Base-by-base conservation (phyloP, 345 rosid genomes). In the Litchi chinensis region DNA sequence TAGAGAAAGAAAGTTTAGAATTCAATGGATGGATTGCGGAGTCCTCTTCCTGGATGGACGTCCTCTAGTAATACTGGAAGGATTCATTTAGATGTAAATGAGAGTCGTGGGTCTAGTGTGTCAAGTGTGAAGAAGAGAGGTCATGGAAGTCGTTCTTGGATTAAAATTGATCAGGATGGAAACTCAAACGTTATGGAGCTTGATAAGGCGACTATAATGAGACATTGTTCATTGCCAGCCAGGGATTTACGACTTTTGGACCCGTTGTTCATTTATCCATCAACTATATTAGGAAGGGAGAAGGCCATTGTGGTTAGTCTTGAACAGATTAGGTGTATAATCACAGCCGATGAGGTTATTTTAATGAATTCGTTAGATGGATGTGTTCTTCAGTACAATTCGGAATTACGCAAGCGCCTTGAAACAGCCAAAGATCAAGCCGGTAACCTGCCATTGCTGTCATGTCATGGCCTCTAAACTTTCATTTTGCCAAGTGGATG, bases 261-360 rank as follows among this genome's bases (percentile, higher is more conserved):
- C 80, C 99, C 99, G 75, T 85, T 96, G 85, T 95, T 95, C 83
- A 95, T 95, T 40, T 95, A 95, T 80, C 97, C 98, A 3, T 92
- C 98, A 5, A 89, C 97, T 24, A 90, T 95, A 76, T 82, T 95
- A 78, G 95, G 99, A 43, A 89, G 98, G 68, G 99, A 94, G 88
- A 96, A 90, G 86, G 98, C 97, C 19, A 90, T 96, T 81, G 98
- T 94, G 65, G 97, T 91, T 28, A 94, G 88, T 81, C 97, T 96
- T 76, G 98, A 91, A 82, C 96, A 94, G 84, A 91, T 96, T 78
- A 89, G 99, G 75, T 94, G 99, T 76, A 90, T 96, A 70, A 96
- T 96, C 80, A 94, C 98, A 37, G 95, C 98, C 0, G 98, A 96
- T 44, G 99, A 96, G 85, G 98, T 90, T 78, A 80, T 96, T 81